These are phyloP conservation scores for Chlorencoelia australis DNA, from an alignment of 2,329 filamentous ascomycete genomes.

Conservation along the genomic window DNA sequence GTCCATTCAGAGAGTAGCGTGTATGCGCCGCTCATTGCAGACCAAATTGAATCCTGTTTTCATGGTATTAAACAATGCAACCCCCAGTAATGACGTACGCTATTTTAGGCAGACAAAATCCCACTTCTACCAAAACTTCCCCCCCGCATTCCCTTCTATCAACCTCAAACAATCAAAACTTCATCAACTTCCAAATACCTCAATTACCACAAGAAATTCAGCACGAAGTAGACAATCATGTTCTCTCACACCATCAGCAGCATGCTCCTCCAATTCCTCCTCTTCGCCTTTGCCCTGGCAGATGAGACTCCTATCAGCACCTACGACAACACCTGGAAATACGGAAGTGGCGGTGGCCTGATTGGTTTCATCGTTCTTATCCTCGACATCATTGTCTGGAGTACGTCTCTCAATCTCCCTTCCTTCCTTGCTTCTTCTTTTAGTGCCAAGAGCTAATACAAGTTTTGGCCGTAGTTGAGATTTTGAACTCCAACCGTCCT, in stretches of 20 bases:
- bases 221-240: too few relatives aligned
- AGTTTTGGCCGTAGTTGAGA: conserved; percentile 41
- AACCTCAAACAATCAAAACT: too few relatives aligned
- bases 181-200: too few relatives aligned
- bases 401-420: conserved; percentile 39
- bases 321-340: conserved; percentile 40
- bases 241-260: conserved; percentile 24
- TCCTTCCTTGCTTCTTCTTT: background rate
- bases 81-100: too few relatives aligned
- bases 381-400: conserved; percentile 52
- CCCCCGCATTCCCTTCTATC: too few relatives aligned
- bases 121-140: too few relatives aligned
- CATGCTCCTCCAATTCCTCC: conserved; percentile 42
- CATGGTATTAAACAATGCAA: too few relatives aligned
- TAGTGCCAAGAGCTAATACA: background rate
- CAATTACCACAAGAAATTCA: too few relatives aligned
- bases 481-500: conserved; percentile 53
- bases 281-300: conserved; percentile 38
- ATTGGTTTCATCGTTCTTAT: conserved; percentile 51
- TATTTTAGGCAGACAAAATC: too few relatives aligned
- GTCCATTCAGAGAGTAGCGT: too few relatives aligned
- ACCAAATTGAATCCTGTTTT: too few relatives aligned
- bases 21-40: too few relatives aligned
- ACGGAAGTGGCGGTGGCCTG: conserved; percentile 51
- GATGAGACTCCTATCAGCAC: conserved; percentile 30